A percentile compares a stretch with the other conserved stretches of the same genome.
Evolutionary conservation across 805 yeast species (phyloP).

Genomic region (Yamadazyma insecticola): DNA sequence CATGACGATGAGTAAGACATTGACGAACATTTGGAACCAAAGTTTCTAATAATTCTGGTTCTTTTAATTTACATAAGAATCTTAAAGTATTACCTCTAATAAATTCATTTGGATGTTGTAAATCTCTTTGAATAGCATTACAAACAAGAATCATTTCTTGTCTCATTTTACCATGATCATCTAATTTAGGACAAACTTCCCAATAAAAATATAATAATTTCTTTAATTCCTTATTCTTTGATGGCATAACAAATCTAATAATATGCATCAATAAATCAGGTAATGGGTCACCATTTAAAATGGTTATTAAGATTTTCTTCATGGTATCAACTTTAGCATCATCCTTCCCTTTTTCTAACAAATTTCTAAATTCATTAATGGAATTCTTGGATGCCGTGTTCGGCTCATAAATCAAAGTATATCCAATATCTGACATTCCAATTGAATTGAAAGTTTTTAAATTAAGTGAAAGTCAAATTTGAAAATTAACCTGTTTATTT

Average conservation of each 20-base stretch:
- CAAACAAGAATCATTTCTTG: conserved; percentile 99
- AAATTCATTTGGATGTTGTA: conserved; percentile 97
- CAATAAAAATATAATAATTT: conserved; percentile 91
- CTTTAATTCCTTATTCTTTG: conserved; percentile 84
- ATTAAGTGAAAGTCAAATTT: conserved; percentile 1
- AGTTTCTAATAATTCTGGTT: conserved; percentile 92
- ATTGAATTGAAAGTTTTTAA: no score
- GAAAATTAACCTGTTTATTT: conserved; percentile 8
- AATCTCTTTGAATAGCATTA: conserved; percentile 94
- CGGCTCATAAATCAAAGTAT: conserved; percentile 79
- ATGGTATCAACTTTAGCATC: conserved; percentile 84
- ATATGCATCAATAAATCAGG: conserved; percentile 94
- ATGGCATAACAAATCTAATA: conserved; percentile 96
- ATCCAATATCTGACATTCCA: conserved; percentile 20
- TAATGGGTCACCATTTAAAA: conserved; percentile 90
- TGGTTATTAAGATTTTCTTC: conserved; percentile 79
- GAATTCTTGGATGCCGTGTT: conserved; percentile 59
- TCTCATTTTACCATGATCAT: conserved; percentile 82
- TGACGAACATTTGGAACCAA: conserved; percentile 88
- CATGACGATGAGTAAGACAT: conserved; percentile 94
- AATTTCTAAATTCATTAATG: conserved; percentile 65
- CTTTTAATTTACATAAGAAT: conserved; percentile 84
- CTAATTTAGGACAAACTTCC: conserved; percentile 95
- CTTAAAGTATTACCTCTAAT: conserved; percentile 94
- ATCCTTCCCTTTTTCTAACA: conserved; percentile 86